Evolutionary conservation across 2,329 filamentous ascomycete genomes (phyloP), one percentile per base, ranked within the genome.

Genomic region (Aspergillus brunneoviolaceus): DNA sequence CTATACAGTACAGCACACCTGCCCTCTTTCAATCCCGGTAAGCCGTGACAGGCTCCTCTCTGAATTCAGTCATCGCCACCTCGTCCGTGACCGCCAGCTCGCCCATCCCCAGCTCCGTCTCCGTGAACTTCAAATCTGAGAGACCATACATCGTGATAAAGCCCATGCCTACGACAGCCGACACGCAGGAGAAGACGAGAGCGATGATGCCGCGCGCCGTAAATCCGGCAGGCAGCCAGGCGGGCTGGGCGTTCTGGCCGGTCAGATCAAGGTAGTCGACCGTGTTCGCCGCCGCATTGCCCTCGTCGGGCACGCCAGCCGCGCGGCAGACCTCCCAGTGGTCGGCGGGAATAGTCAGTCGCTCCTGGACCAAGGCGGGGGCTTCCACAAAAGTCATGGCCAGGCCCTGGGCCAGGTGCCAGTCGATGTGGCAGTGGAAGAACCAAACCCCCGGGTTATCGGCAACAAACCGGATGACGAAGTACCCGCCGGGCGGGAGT

Each of bases 391-490:
- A 83, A 0, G 85, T 87, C 23, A 86, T 83, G 3, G 86, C 79
- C 2, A 91, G 80, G n/a, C 89, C 89, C 3, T 85, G 86, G 1
- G 83, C 77, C 59, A 90, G 80, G 70, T 92, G 89, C 89, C 89
- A 94, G 70, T 91, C 89, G 55, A 93, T 88, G 72, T 94, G 90
- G 75, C 90, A 93, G 75, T 92, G 89, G 77, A 92, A 90, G 3
- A 89, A 74, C 87, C 87, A 90, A 23, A 89, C 79, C 23, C 85
- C 77, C 1, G 77, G 77, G 60, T 79, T 80, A 58, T 79, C 73
- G 16, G 76, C 74, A 23, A 75, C 65, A 62, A 82, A 81, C 0
- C 80, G 69, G 12, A 94, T 70, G 12, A 92, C 85, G 27, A 89
- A 82, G 72, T 89, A 86, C 0, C 90, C 89, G 31, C 85, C 81